phyloP scores from a whole-genome alignment of 331 rosid species.

The Saraca asoca region DNA sequence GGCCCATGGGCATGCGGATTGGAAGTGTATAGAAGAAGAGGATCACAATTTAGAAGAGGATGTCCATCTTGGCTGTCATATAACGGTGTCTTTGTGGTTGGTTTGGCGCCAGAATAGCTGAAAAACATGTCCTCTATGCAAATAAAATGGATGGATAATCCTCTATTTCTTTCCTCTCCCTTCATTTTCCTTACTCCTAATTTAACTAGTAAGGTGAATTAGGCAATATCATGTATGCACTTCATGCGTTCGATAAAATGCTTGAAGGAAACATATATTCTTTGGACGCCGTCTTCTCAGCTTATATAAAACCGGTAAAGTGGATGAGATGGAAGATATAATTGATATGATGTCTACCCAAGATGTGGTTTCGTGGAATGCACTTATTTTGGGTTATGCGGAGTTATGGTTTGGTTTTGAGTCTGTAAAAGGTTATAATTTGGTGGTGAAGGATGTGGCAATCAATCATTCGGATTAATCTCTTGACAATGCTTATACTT shows the following conservation, averaged over 20 bases:
- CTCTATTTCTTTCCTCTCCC: conserved; percentile 44
- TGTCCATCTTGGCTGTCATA: too few species aligned
- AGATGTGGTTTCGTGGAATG: conserved; percentile 53
- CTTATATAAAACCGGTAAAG: conserved; percentile 38
- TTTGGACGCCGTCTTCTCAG: conserved; percentile 54
- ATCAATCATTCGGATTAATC: conserved; percentile 19
- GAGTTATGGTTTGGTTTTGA: conserved; percentile 28
- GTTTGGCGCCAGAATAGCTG: background rate
- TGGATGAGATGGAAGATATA: conserved; percentile 42
- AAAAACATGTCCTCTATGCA: conserved; percentile 16
- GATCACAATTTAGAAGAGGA: too few species aligned
- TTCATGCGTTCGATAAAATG: conserved; percentile 45
- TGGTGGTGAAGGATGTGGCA: conserved; percentile 39
- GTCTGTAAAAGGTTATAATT: conserved; percentile 33
- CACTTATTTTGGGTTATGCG: conserved; percentile 48
- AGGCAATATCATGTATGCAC: conserved; percentile 42
- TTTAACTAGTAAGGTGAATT: conserved; percentile 37
- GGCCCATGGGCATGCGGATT: too few species aligned
- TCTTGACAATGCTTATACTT: too few species aligned
- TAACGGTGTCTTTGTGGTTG: too few species aligned
- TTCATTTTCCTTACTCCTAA: conserved; percentile 38
- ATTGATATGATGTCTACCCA: conserved; percentile 42
- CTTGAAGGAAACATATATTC: conserved; percentile 47
- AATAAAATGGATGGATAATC: too few species aligned
- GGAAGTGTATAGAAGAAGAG: too few species aligned